Percentiles rank a stretch among this genome's conserved stretches.
phyloP scores from a whole-genome alignment of 148 eudicot species.

The Talinum fruticosum region DNA sequence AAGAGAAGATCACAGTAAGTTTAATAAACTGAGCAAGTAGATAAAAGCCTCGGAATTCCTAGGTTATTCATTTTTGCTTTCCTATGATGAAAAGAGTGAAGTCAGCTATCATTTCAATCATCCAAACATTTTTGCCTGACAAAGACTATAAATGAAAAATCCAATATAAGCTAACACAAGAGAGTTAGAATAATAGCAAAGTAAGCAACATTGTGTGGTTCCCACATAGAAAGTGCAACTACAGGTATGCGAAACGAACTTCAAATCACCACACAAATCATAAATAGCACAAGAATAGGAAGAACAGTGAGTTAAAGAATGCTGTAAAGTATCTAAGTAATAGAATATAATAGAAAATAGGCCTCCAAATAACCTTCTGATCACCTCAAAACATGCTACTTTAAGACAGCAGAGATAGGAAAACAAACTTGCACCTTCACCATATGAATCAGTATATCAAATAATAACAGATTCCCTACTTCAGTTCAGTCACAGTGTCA shows the following conservation, averaged over 20 bases:
- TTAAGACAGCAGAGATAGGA: background rate
- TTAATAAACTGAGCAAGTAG: background rate
- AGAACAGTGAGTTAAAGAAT: background rate
- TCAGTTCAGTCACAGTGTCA: background rate
- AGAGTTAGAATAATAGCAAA: conserved; percentile 4
- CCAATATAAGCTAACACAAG: background rate
- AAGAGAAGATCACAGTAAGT: conserved; percentile 12
- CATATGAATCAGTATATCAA: background rate
- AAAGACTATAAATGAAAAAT: background rate
- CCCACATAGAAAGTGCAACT: background rate
- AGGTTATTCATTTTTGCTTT: background rate
- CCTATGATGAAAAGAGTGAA: background rate
- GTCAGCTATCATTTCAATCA: background rate
- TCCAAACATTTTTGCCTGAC: background rate
- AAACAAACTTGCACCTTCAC: background rate
- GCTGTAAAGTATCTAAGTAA: background rate
- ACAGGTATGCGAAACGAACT: background rate
- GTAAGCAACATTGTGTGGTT: too few relatives aligned
- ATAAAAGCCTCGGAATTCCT: background rate
- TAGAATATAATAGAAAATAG: background rate
- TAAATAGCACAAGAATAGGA: background rate
- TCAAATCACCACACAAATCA: background rate
- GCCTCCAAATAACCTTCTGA: background rate
- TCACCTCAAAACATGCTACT: conserved; percentile 1
- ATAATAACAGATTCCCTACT: background rate